A percentile compares a stretch with the other conserved stretches of the same genome.
phyloP scores from a whole-genome alignment of 108 stramenopile genomes.

The Schizochytrium sp. region DNA sequence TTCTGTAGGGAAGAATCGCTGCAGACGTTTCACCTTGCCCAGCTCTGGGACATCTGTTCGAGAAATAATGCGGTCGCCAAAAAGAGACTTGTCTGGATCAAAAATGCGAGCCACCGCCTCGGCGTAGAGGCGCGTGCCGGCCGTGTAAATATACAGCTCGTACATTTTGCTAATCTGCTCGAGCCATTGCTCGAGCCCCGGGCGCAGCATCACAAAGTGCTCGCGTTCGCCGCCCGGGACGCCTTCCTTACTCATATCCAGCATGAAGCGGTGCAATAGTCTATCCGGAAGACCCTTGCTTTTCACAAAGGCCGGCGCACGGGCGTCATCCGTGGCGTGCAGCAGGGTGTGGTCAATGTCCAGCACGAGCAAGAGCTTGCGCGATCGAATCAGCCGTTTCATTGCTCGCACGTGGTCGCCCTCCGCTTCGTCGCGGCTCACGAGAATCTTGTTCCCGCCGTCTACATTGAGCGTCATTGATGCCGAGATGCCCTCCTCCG shows the following conservation, averaged over 20 bases:
- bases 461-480: not conserved
- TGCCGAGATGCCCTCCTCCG: not conserved
- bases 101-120: conserved; percentile 69
- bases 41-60: conserved; percentile 3
- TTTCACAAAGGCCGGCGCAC: conserved; percentile 49
- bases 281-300: conserved; percentile 3
- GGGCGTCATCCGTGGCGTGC: conserved; percentile 69
- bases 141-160: conserved; percentile 73
- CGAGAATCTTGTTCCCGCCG: conserved; percentile 3
- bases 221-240: not conserved
- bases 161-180: conserved; percentile 35
- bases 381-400: not conserved
- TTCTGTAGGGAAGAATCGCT: not conserved
- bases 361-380: conserved; percentile 62
- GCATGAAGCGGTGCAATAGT: not conserved
- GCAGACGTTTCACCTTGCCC: not conserved
- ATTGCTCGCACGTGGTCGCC: not conserved
- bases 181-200: not conserved
- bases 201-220: conserved; percentile 39
- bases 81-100: not conserved
- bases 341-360: conserved; percentile 78
- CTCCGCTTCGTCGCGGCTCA: not conserved
- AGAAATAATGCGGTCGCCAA: not conserved
- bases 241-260: not conserved
- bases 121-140: conserved; percentile 74